Conservation (phyloP, 176 grass and related monocot species). For the Eragrostis curvula region DNA sequence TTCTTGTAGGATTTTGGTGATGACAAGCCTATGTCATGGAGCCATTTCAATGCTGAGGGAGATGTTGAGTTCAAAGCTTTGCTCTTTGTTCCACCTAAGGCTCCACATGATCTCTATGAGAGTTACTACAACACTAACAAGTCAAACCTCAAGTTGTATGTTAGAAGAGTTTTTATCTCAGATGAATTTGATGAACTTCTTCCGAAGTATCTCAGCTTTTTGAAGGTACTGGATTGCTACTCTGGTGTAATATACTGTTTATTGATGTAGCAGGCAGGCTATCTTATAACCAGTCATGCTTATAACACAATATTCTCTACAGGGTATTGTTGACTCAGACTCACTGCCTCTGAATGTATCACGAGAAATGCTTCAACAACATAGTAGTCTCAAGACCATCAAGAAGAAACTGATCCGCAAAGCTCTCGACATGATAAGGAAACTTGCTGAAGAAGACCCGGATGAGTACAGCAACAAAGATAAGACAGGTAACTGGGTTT, state of each 20-base stretch:
- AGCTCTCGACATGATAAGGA: constrained; percentile 97
- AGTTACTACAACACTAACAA: constrained; percentile 97
- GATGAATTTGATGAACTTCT: constrained; percentile 97
- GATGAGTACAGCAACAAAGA: constrained; percentile 95
- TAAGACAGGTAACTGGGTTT: constrained; percentile 68
- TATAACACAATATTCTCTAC: constrained; percentile 3
- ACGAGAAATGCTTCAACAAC: constrained; percentile 98
- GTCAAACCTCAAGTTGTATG: constrained; percentile 92
- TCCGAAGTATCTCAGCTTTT: constrained; percentile 92
- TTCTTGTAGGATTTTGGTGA: constrained; percentile 76
- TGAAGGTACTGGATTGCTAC: constrained; percentile 62
- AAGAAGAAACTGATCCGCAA: constrained; percentile 98
- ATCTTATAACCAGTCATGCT: background rate
- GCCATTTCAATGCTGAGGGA: constrained; percentile 93
- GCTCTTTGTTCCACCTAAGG: constrained; percentile 91
- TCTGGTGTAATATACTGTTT: background rate
- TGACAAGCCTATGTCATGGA: constrained; percentile 88
- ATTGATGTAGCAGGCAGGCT: background rate
- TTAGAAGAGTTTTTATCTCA: constrained; percentile 98
- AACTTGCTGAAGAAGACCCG: constrained; percentile 87
- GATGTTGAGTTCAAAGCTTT: constrained; percentile 98
- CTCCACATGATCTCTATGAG: constrained; percentile 94
- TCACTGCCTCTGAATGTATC: constrained; percentile 96
- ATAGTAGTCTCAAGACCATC: constrained; percentile 92
- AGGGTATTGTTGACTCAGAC: constrained; percentile 97